Conservation (phyloP, 192 early-diverging fungal species). For the Linnemannia elongata region DNA sequence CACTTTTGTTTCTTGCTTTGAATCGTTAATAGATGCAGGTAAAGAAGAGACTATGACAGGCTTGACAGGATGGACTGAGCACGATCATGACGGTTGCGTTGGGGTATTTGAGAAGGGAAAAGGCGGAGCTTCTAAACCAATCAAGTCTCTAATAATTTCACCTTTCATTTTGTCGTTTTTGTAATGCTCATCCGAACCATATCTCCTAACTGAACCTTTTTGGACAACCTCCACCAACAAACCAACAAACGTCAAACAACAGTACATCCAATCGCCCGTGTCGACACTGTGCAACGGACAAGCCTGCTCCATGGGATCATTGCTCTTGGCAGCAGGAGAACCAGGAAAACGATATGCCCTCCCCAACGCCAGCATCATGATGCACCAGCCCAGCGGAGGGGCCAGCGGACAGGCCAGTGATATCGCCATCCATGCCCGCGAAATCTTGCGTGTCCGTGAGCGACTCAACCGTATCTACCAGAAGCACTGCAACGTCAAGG, state of each 20-base stretch:
- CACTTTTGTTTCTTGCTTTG: background rate
- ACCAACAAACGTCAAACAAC: conserved; percentile 19
- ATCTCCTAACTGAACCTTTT: background rate
- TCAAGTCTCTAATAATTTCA: background rate
- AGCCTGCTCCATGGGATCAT: conserved; percentile 98
- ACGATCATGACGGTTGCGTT: too few relatives aligned
- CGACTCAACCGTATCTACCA: conserved; percentile 89
- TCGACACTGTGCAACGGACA: conserved; percentile 97
- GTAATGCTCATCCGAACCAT: too few relatives aligned
- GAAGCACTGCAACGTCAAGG: conserved; percentile 85
- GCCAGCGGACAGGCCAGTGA: conserved; percentile 95
- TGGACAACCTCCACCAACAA: background rate
- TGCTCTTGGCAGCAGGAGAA: conserved; percentile 91
- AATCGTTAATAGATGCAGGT: conserved; percentile 53
- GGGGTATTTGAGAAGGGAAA: too few relatives aligned
- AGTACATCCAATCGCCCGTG: conserved; percentile 95
- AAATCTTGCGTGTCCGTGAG: conserved; percentile 91
- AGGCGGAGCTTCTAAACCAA: background rate
- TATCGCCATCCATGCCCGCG: conserved; percentile 96
- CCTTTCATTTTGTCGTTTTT: background rate
- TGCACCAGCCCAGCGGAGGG: conserved; percentile 98
- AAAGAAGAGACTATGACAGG: background rate
- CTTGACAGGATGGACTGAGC: background rate
- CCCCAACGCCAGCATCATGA: conserved; percentile 95
- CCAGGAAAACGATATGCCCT: conserved; percentile 88